phyloP scores from a whole-genome alignment of 345 rosid genomes.

The Salix arbutifolia region DNA sequence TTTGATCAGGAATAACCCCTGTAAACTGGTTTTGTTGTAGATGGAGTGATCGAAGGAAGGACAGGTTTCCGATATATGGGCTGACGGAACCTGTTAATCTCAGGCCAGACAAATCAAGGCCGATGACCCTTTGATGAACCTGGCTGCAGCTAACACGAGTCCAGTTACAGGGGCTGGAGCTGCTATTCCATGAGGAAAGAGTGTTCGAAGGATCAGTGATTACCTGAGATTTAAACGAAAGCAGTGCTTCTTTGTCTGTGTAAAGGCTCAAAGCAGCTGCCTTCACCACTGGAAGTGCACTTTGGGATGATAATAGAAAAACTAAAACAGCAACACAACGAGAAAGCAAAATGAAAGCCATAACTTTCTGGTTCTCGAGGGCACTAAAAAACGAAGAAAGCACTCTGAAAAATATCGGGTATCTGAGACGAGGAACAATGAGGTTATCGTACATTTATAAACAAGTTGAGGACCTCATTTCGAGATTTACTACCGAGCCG shows the following conservation, averaged over 20 bases:
- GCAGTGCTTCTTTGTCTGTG: slow-evolving; percentile 6
- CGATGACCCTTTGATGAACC: background rate
- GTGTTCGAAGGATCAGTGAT: background rate
- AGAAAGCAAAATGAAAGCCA: background rate
- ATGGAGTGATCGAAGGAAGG: background rate
- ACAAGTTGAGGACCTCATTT: no score
- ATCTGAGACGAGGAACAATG: no score
- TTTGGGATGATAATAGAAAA: background rate
- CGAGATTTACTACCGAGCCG: no score
- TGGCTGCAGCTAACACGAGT: slow-evolving; percentile 6
- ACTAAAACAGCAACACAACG: background rate
- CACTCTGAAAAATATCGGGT: no score
- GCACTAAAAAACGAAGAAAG: background rate
- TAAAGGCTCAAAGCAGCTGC: background rate
- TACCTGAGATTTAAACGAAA: slow-evolving; percentile 1
- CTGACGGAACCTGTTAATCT: background rate
- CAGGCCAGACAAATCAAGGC: background rate
- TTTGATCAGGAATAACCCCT: background rate
- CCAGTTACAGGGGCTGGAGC: slow-evolving; percentile 4
- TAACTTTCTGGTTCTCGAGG: background rate
- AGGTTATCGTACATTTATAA: no score
- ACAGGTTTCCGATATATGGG: slow-evolving; percentile 7
- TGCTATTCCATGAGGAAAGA: background rate
- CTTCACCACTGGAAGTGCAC: background rate
- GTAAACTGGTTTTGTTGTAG: slow-evolving; percentile 1